Conservation (phyloP, 108 stramenopile species). For the Nannochloropsis salina region DNA sequence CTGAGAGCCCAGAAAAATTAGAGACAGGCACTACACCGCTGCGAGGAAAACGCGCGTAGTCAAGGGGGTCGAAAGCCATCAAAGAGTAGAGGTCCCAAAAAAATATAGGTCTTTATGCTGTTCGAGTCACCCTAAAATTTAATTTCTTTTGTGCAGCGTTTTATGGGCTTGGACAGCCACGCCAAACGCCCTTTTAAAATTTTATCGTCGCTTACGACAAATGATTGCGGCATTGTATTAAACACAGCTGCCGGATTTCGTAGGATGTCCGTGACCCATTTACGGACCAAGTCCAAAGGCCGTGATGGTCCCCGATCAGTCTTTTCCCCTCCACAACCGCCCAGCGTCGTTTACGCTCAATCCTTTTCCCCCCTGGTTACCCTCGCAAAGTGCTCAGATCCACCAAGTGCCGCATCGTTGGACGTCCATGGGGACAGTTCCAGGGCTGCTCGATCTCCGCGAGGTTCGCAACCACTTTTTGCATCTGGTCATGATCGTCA, state of each 20-base stretch:
- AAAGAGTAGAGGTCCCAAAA: no score
- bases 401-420: slow-evolving; percentile 77
- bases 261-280: no score
- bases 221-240: no score
- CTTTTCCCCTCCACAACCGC: no score
- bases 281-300: no score
- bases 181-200: background rate
- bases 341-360: background rate
- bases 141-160: no score
- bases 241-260: no score
- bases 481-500: slow-evolving; percentile 69
- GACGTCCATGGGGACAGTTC: slow-evolving; percentile 82
- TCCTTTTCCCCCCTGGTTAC: background rate
- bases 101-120: no score
- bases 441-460: slow-evolving; percentile 79
- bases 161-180: no score
- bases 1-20: background rate
- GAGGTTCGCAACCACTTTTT: slow-evolving; percentile 66
- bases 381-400: slow-evolving; percentile 47
- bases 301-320: no score
- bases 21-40: background rate
- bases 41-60: background rate
- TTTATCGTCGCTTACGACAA: background rate
- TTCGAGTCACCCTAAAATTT: no score
- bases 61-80: no score